Percentiles rank a stretch among this genome's conserved stretches.
These are phyloP conservation scores for Pleurotus salmoneostramineus DNA, from an alignment of 768 basidiomycete genomes.

Conservation along the genomic window DNA sequence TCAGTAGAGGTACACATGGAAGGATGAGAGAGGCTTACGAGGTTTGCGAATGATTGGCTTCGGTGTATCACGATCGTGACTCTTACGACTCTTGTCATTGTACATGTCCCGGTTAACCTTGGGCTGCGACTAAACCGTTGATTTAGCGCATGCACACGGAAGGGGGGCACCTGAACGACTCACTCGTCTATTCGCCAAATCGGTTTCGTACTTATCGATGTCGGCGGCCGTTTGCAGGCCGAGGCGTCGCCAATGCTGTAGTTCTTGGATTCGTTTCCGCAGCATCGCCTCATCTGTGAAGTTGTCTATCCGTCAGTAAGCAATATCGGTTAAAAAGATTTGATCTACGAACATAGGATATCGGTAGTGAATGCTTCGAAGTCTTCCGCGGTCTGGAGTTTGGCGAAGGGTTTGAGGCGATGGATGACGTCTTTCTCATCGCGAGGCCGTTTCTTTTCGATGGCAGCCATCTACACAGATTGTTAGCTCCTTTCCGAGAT, in stretches of 20 bases:
- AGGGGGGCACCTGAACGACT: conserved; percentile 21
- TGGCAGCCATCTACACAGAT: conserved; percentile 71
- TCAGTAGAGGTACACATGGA: conserved; percentile 4
- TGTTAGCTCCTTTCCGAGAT: neutral
- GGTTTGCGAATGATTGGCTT: conserved; percentile 43
- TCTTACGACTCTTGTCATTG: conserved; percentile 33
- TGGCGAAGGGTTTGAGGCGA: conserved; percentile 86
- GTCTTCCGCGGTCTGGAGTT: conserved; percentile 87
- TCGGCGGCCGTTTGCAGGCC: conserved; percentile 85
- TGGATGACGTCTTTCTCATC: conserved; percentile 92
- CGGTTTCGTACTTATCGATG: conserved; percentile 84
- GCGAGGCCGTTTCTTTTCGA: conserved; percentile 85
- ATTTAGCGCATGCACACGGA: neutral
- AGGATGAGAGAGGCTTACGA: conserved; percentile 27
- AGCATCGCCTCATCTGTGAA: conserved; percentile 78
- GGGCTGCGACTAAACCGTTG: conserved; percentile 46
- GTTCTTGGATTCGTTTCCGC: conserved; percentile 83
- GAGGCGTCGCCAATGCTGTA: conserved; percentile 86
- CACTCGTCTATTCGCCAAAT: conserved; percentile 65
- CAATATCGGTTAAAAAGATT: conserved; percentile 1
- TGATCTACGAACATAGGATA: conserved; percentile 68
- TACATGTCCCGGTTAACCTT: conserved; percentile 37
- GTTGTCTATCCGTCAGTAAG: neutral
- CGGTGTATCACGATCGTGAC: conserved; percentile 64
- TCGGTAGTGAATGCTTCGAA: conserved; percentile 87